Evolutionary conservation across 2,329 filamentous ascomycete species (phyloP), one percentile per base, ranked within the genome.

Genomic region (Phoma sp.): DNA sequence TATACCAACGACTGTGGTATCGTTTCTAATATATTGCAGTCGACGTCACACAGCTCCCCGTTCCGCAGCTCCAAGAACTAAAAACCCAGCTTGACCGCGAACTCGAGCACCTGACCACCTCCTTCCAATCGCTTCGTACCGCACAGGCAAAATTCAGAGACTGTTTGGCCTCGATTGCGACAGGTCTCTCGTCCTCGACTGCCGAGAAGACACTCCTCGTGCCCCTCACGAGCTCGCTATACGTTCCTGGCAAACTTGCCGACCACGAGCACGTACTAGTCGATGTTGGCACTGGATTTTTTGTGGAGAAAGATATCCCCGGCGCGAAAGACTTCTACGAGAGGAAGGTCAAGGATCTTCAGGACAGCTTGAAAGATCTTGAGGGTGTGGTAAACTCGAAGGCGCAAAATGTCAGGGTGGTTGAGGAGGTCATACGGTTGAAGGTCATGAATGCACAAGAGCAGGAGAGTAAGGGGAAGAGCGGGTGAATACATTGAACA

Each of bases 81-180:
- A 97, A 99, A 82, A 92, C 95, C 76, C 94, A 97, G 76, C 88
- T 99, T 64, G 94, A 96, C 76, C 89, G 95, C 70, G 95, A 99
- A 78, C 88, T 99, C 63, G 92, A 96, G 74, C 94, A 98, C 80
- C 86, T 99, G 64, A 96, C 92, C 2, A 85, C 82, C 53, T 98
- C 95, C 9, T 96, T 96, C 80, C 84, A 89, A 45, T 95, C 96
- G 74, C 86, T 99, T 1, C 91, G 93, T 62, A 88, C 88, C 47
- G 95, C 95, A 2, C 95, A 98, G 75, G 84, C 86, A 49, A 96
- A 96, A 75, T 99, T 99, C 80, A 85, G 86, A 51, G 94, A 98
- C 72, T 99, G 95, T 70, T 84, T 96, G 32, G 84, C 85, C 45
- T 92, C 90, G 47, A 90, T 99, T 60, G 80, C 84, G 19, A 78